Evolutionary conservation across 345 rosid genomes (phyloP), one percentile per base, ranked within the genome.

Genomic region (Sisymbrium irio): DNA sequence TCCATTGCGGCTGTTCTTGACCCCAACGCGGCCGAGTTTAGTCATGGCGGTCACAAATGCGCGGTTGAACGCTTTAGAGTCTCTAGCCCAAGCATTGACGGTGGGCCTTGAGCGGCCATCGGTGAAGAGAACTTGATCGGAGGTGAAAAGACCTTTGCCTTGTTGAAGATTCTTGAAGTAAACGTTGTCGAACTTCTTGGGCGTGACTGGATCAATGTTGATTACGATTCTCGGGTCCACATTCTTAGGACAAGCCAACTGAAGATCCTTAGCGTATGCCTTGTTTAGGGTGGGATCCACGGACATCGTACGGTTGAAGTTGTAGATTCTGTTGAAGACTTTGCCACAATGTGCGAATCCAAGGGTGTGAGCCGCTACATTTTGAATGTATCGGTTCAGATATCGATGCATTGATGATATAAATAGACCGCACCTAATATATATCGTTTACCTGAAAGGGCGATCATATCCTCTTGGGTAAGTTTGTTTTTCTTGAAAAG

Each of bases 301-400:
- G 4, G 82, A 28, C 36, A 14, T 73, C 18, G 59, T 55, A 37
- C 57, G 39, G 83, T 66, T 86, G 82, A 86, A 89, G 54, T 64
- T 82, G 86, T 87, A 85, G 55, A 90, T 84, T 40, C 96, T 74
- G 65, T 83, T 77, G 1, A 84, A 45, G 42, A 90, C 79, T 60
- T 71, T 83, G 77, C 42, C 46, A 28, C 96, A 90, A 67, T 90
- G 96, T 44, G 93, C 80, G 84, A 88, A 88, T 71, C 96, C 96
- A 18, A 90, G 71, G 50, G 86, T 86, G 85, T 90, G 96, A 9
- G 89, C 96, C 32, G 82, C 96, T 90, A 25, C 50, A 71, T 60
- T 44, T 6, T 46, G 9, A 61, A 71, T 39, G 0, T 36, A 47
- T 14, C 1, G 20, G 25, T 15, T 49, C 1, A 55, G 19, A 25